Base-by-base conservation (phyloP, 2,329 filamentous ascomycete species). In the Neonectria sp. region DNA sequence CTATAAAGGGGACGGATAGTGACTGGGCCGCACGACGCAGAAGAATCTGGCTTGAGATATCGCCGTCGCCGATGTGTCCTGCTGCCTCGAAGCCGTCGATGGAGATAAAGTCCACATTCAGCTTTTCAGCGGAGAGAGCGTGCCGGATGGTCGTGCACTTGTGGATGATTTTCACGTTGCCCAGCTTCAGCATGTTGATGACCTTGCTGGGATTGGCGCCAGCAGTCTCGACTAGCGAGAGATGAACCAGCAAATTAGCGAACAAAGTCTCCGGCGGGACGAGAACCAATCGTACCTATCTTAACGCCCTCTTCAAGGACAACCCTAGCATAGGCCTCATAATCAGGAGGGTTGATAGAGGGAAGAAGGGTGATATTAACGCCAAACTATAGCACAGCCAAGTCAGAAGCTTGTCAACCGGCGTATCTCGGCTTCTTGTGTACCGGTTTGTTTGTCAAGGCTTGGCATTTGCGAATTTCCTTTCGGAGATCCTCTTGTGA, bases 21-120 rank as follows among this genome's bases (percentile, higher is more conserved):
- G 90, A 87, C 83, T 98, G 95, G 27, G 95, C 88, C 12, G 95
- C 95, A 65, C 92, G 88, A 79, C 90, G 92, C 60, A 98, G 88
- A 31, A 98, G 88, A 77, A 95, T 94, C 81, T 95, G 93, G 83
- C 95, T 95, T 67, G 93, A 94, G 75, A 95, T 94, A 81, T 95
- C 93, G 61, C 88, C 90, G 85, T 95, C 93, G 79, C 93, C 93
- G 63, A 95, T 93, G 84, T 95, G 93, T 73, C 87, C 95, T 49
- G 95, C 95, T 83, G 95, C 98, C 82, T 98, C 95, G 79, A 98
- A 98, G 55, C 95, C 95, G 79, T 98, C 95, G 75, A 98, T 98
- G 72, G 91, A 94, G 67, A 98, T 84, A 82, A 98, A 98, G 82
- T 98, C 95, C 5, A 97, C 95, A 71, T 95, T 95, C 53, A 98